phyloP scores from a whole-genome alignment of 805 yeast species.

The Pichia pseudocactophila region DNA sequence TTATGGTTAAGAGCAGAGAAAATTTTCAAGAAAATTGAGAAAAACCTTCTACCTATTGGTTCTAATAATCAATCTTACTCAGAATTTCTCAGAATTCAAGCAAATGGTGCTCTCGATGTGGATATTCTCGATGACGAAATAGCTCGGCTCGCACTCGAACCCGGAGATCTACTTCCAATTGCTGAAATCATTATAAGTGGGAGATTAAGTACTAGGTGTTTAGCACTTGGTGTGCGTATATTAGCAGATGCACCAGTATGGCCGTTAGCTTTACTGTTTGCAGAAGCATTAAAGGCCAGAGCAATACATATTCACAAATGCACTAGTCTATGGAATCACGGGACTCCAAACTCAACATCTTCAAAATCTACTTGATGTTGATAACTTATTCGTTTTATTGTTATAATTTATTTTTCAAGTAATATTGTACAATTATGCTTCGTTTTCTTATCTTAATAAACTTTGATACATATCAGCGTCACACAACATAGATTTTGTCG shows the following conservation, averaged over 20 bases:
- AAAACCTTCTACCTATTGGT: constrained; percentile 43
- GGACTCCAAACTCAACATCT: neutral
- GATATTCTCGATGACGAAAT: constrained; percentile 40
- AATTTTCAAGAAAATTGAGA: constrained; percentile 51
- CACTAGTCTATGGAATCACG: constrained; percentile 4
- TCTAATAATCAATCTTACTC: constrained; percentile 46
- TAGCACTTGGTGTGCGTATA: constrained; percentile 65
- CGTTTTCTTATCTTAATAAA: too few species aligned
- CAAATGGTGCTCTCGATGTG: constrained; percentile 51
- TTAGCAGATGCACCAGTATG: constrained; percentile 81
- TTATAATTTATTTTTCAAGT: too few species aligned
- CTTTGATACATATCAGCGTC: too few species aligned
- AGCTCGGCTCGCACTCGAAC: constrained; percentile 39
- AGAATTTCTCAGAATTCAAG: constrained; percentile 49
- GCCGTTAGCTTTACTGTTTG: constrained; percentile 74
- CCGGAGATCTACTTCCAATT: constrained; percentile 37
- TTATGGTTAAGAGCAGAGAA: constrained; percentile 59
- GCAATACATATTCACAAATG: constrained; percentile 33
- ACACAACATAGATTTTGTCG: too few species aligned
- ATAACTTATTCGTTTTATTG: neutral
- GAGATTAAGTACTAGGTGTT: constrained; percentile 44
- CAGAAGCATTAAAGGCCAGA: constrained; percentile 67
- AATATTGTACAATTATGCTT: too few species aligned
- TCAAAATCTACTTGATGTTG: neutral
- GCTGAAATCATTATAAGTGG: constrained; percentile 39